Base-by-base conservation (phyloP, 78 protist species). In the Dictyostelium citrinum region DNA sequence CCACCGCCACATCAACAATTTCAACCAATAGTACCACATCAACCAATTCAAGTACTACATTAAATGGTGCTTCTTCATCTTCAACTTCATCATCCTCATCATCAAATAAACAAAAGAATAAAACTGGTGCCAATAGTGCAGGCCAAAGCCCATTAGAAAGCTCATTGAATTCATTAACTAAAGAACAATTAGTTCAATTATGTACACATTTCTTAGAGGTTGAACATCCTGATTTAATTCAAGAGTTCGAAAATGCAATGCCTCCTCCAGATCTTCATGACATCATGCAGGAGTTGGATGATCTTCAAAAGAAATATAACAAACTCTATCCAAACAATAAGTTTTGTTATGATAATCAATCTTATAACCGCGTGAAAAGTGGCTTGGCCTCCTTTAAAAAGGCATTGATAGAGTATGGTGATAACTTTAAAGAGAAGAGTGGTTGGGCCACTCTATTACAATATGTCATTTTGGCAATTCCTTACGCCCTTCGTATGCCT, bases 211-310 rank as follows among this genome's bases (percentile, higher is more conserved):
- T 77, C 37, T 77, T 86, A 70, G 84, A 86, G 29, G 24, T 22
- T 12, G 7, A 58, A 8, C 92, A 86, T 31, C 92, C 92, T 11
- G 80, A 86, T 24, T 71, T 77, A 8, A 55, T 41, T 9, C 84
- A 75, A 55, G 92, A 86, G 70, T 86, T 86, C 77, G 92, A 86
- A 51, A 86, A 86, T 60, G 74, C 55, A 51, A 86, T 86, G 92
- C 92, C 92, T 31, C 84, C 92, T 77, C 92, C 92, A 24, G 92
- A 86, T 64, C 83, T 86, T 9, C 83, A 86, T 22, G 84, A 86
- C 31, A 77, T 86, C 31, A 86, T 86, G 92, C 67, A 77, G 5
- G 92, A 86, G 35, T 58, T 86, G 16, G 92, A 86, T 37, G 37
- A 45, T 17, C 74, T 86, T 3, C 92, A 86, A 64, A 86, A 77